phyloP scores from a whole-genome alignment of 192 early-diverging fungal genomes.

The Piromyces sp. region DNA sequence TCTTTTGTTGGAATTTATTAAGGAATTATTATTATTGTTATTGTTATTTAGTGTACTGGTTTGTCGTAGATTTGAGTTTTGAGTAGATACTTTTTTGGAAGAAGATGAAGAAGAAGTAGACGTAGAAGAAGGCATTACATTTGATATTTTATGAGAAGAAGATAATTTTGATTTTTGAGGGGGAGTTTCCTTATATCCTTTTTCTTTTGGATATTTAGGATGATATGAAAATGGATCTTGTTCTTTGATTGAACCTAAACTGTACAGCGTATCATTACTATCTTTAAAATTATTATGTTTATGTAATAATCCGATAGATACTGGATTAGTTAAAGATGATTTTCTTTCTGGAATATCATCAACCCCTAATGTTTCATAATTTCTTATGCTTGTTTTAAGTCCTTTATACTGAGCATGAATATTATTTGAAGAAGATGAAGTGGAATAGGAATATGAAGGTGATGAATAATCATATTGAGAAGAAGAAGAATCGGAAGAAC shows the following conservation, averaged over 20 bases:
- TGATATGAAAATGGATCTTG: neutral
- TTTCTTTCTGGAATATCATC: neutral
- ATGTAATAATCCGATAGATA: neutral
- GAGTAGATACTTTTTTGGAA: no score
- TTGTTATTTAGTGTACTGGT: no score
- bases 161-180: no score
- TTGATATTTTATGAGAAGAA: no score
- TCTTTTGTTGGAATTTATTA: no score
- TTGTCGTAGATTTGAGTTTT: no score
- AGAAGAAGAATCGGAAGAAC: neutral
- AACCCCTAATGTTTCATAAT: neutral
- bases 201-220: neutral
- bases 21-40: neutral
- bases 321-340: neutral
- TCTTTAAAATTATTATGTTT: neutral
- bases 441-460: neutral
- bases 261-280: neutral
- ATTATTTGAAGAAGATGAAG: neutral
- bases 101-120: no score
- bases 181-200: neutral
- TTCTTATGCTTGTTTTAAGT: neutral
- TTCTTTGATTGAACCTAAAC: neutral
- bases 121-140: no score
- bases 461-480: neutral
- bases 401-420: neutral